These are phyloP conservation scores for Thalassiosira ordinaria DNA, from an alignment of 352 stramenopile genomes.

Conservation along the genomic window DNA sequence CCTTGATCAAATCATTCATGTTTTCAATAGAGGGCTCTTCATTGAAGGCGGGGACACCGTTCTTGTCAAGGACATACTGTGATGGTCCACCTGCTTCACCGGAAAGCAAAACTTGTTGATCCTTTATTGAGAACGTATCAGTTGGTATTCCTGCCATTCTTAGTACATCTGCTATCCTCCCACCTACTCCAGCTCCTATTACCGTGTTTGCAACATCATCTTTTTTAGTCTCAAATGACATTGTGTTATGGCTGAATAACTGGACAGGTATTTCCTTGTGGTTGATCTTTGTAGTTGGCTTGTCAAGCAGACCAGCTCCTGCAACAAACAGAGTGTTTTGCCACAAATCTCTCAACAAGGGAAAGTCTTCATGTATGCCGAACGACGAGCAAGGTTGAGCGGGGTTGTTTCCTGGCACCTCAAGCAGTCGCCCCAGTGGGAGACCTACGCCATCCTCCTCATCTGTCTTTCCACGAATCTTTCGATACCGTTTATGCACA, in stretches of 20 bases:
- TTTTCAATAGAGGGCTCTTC: conserved; percentile 33
- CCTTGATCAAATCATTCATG: conserved; percentile 57
- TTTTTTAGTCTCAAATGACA: conserved; percentile 9
- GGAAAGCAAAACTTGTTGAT: conserved; percentile 33
- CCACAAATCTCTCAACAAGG: conserved; percentile 63
- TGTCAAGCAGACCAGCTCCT: conserved; percentile 71
- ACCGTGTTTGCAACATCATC: no score
- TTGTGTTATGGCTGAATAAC: conserved; percentile 73
- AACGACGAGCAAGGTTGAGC: conserved; percentile 69
- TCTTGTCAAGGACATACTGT: conserved; percentile 34
- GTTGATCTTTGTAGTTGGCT: conserved; percentile 55
- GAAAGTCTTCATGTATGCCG: conserved; percentile 69
- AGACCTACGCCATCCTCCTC: conserved; percentile 39
- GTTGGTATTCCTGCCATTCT: conserved; percentile 28
- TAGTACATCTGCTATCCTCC: conserved; percentile 58
- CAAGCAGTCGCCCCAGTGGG: conserved; percentile 15
- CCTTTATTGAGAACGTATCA: conserved; percentile 55
- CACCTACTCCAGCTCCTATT: no score
- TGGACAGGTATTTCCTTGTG: conserved; percentile 52
- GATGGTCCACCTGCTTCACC: conserved; percentile 35
- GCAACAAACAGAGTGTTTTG: conserved; percentile 72
- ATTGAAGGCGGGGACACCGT: conserved; percentile 49
- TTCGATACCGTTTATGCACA: conserved; percentile 52
- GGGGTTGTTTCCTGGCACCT: conserved; percentile 41
- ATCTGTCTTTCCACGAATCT: conserved; percentile 45